These are phyloP conservation scores for Cryptococcus hybrid DNA, from an alignment of 1,284 basidiomycete genomes.

Conservation along the genomic window DNA sequence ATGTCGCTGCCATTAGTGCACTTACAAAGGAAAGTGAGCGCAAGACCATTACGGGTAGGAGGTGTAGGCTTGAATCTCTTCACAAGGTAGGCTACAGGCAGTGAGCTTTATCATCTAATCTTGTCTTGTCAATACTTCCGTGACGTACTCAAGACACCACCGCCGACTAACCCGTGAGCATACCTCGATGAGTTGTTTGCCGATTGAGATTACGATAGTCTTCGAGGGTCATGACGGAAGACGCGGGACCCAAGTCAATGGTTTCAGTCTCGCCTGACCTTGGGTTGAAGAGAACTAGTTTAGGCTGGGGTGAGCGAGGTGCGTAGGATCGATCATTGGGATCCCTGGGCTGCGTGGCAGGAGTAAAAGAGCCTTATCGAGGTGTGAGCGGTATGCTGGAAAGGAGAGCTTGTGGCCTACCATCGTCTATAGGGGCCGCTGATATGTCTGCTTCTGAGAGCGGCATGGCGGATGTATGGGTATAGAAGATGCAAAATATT, in stretches of 20 bases:
- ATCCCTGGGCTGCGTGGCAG: background rate
- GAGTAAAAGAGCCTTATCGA: slow-evolving; percentile 6
- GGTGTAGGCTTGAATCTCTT: slow-evolving; percentile 13
- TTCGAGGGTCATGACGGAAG: slow-evolving; percentile 13
- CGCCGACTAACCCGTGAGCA: slow-evolving; percentile 15
- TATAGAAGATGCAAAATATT: too few relatives aligned
- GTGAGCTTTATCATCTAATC: background rate
- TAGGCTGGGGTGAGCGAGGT: slow-evolving; percentile 2
- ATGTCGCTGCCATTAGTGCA: background rate
- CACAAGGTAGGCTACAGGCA: slow-evolving; percentile 11
- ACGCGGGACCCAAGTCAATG: slow-evolving; percentile 11
- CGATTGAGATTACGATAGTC: slow-evolving; percentile 17
- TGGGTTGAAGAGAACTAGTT: slow-evolving; percentile 14
- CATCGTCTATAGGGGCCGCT: slow-evolving; percentile 16
- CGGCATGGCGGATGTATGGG: slow-evolving; percentile 1
- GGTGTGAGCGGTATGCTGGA: background rate
- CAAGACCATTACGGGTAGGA: slow-evolving; percentile 24
- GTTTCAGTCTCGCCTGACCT: slow-evolving; percentile 13
- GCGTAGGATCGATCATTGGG: slow-evolving; percentile 4
- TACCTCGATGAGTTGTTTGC: slow-evolving; percentile 15
- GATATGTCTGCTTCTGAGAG: slow-evolving; percentile 14
- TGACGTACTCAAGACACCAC: slow-evolving; percentile 15
- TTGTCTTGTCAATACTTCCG: background rate
- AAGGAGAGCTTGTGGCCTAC: slow-evolving; percentile 1
- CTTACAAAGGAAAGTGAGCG: slow-evolving; percentile 29